These are phyloP conservation scores for Penicillium pancosmium DNA, from an alignment of 495 filamentous ascomycete genomes.

Conservation along the genomic window DNA sequence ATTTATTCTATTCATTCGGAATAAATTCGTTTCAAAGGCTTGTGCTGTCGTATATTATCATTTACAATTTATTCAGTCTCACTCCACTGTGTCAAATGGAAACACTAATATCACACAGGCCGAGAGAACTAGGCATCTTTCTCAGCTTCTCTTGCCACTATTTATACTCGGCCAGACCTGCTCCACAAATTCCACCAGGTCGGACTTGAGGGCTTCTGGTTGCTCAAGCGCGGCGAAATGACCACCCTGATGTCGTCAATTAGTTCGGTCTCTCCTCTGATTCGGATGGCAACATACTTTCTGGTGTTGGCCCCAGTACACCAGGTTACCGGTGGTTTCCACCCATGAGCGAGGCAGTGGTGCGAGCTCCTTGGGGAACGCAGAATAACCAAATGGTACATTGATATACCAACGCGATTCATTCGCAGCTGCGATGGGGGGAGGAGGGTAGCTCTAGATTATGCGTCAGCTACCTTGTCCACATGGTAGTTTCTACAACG, in stretches of 20 bases:
- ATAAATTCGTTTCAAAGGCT: too few species aligned
- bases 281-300: constrained; percentile 23
- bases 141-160: neutral
- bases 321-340: constrained; percentile 49
- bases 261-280: neutral
- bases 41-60: too few species aligned
- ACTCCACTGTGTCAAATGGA: too few species aligned
- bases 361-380: constrained; percentile 57
- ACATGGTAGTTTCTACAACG: neutral
- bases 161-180: constrained; percentile 39
- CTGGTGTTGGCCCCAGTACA: constrained; percentile 49
- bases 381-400: constrained; percentile 63
- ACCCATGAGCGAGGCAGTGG: constrained; percentile 55
- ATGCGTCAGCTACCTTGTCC: neutral
- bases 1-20: too few species aligned
- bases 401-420: constrained; percentile 41
- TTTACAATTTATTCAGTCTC: too few species aligned
- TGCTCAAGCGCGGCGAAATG: constrained; percentile 66
- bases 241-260: constrained; percentile 48
- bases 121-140: neutral
- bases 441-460: constrained; percentile 27
- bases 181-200: constrained; percentile 59
- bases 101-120: neutral
- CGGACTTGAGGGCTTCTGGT: constrained; percentile 54
- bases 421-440: constrained; percentile 19